phyloP scores from a whole-genome alignment of 768 basidiomycete genomes.

The Porpolomopsis calyptriformis region DNA sequence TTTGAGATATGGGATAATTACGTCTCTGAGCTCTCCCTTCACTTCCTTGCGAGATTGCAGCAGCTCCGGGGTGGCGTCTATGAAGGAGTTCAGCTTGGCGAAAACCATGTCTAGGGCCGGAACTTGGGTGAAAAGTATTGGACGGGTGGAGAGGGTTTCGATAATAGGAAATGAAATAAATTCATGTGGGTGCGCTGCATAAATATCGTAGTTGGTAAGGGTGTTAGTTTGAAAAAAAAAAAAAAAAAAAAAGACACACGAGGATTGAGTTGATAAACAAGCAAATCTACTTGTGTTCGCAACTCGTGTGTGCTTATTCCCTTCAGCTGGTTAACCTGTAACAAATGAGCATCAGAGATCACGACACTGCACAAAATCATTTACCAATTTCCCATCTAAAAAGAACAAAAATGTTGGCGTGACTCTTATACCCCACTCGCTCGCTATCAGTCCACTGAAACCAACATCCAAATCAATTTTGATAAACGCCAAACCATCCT shows the following conservation, averaged over 20 bases:
- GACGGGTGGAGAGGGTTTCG: conserved; percentile 53
- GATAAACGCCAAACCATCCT: conserved; percentile 56
- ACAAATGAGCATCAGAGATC: neutral
- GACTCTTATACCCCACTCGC: conserved; percentile 53
- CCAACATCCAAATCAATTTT: conserved; percentile 77
- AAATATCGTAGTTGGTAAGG: neutral
- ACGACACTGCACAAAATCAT: conserved; percentile 4
- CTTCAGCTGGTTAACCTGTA: conserved; percentile 56
- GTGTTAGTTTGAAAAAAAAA: conserved; percentile 1
- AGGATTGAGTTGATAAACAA: conserved; percentile 70
- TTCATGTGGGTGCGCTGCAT: conserved; percentile 65
- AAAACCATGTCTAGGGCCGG: conserved; percentile 58
- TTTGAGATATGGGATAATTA: conserved; percentile 57
- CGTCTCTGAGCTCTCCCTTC: conserved; percentile 37
- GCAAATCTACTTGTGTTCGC: conserved; percentile 58
- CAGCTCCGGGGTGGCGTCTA: conserved; percentile 32
- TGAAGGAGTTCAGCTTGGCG: conserved; percentile 50
- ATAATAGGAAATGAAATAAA: conserved; percentile 48
- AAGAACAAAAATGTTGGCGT: conserved; percentile 92
- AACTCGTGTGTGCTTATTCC: conserved; percentile 65
- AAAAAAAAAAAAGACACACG: conserved; percentile 36
- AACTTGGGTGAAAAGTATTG: conserved; percentile 66
- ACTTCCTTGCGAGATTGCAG: conserved; percentile 27
- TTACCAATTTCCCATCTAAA: conserved; percentile 60
- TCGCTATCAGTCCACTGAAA: conserved; percentile 47